Conservation (phyloP, 108 stramenopile species). For the Cyclotella distinguenda region DNA sequence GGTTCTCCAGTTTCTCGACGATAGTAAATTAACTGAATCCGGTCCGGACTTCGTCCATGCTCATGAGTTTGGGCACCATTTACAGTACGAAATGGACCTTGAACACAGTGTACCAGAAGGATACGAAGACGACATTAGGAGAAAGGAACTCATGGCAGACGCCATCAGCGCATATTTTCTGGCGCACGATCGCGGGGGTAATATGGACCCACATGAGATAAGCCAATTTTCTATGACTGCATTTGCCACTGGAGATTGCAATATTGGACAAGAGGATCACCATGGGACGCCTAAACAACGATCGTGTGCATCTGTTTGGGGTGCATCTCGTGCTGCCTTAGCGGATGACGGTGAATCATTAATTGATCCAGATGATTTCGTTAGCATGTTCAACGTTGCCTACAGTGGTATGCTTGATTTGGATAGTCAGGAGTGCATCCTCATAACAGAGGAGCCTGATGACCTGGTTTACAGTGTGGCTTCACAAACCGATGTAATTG, state of each 20-base stretch:
- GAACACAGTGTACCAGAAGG: neutral
- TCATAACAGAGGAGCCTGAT: slow-evolving; percentile 12
- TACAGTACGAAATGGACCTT: slow-evolving; percentile 32
- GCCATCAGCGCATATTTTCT: slow-evolving; percentile 33
- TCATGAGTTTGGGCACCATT: slow-evolving; percentile 40
- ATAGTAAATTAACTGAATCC: neutral
- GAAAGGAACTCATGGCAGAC: slow-evolving; percentile 47
- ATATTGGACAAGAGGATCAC: slow-evolving; percentile 20
- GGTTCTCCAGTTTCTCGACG: slow-evolving; percentile 23
- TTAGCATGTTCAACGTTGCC: slow-evolving; percentile 2
- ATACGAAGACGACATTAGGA: slow-evolving; percentile 11
- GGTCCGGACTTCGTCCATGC: slow-evolving; percentile 35
- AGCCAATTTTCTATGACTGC: slow-evolving; percentile 12
- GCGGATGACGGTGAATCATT: neutral
- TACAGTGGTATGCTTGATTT: slow-evolving; percentile 12
- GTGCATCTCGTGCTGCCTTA: slow-evolving; percentile 17
- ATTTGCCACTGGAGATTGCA: slow-evolving; percentile 40
- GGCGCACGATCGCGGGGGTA: slow-evolving; percentile 24
- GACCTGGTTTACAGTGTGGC: too few relatives aligned
- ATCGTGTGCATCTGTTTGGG: slow-evolving; percentile 27
- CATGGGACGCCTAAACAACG: slow-evolving; percentile 36
- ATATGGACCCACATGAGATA: slow-evolving; percentile 19
- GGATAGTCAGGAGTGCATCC: slow-evolving; percentile 3
- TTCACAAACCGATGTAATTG: too few relatives aligned
- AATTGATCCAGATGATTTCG: slow-evolving; percentile 24